Conservation (phyloP, 2,329 filamentous ascomycete genomes). For the Trichoderma sp. region DNA sequence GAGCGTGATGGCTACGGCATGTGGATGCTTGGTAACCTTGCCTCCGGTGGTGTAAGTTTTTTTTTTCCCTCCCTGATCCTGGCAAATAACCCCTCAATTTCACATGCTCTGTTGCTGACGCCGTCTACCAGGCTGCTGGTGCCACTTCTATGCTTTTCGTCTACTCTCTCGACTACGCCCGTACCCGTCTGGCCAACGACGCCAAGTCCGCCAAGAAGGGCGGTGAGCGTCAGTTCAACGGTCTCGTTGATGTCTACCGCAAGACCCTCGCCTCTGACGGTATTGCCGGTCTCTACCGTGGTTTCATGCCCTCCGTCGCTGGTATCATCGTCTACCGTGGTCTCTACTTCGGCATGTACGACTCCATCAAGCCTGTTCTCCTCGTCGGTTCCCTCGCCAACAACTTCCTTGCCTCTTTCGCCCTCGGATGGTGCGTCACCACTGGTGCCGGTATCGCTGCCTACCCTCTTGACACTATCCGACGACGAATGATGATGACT, state of each 20-base stretch:
- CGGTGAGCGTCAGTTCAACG: constrained; percentile 99
- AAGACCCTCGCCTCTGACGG: constrained; percentile 99
- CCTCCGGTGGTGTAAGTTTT: constrained; percentile 93
- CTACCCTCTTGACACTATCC: constrained; percentile 99
- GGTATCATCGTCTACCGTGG: constrained; percentile 99
- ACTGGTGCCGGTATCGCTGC: constrained; percentile 99
- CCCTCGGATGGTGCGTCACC: constrained; percentile 98
- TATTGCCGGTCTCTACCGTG: constrained; percentile 99
- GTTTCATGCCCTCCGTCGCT: constrained; percentile 98
- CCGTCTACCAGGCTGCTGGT: constrained; percentile 75
- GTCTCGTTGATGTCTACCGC: constrained; percentile 98
- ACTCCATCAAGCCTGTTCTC: constrained; percentile 99
- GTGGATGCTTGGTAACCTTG: constrained; percentile 99
- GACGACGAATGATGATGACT: constrained; percentile 99
- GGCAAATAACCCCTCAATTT: constrained; percentile 3
- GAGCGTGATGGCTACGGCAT: constrained; percentile 96
- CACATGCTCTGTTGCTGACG: constrained; percentile 4
- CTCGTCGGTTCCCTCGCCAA: constrained; percentile 88
- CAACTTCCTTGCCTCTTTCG: constrained; percentile 99
- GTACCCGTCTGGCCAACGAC: constrained; percentile 99
- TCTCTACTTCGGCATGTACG: constrained; percentile 99
- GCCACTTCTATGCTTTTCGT: constrained; percentile 99
- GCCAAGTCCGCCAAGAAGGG: constrained; percentile 97
- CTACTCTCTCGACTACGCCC: constrained; percentile 99
- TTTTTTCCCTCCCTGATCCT: not conserved